Conservation (phyloP, 768 basidiomycete species). For the Ramaria sp. region DNA sequence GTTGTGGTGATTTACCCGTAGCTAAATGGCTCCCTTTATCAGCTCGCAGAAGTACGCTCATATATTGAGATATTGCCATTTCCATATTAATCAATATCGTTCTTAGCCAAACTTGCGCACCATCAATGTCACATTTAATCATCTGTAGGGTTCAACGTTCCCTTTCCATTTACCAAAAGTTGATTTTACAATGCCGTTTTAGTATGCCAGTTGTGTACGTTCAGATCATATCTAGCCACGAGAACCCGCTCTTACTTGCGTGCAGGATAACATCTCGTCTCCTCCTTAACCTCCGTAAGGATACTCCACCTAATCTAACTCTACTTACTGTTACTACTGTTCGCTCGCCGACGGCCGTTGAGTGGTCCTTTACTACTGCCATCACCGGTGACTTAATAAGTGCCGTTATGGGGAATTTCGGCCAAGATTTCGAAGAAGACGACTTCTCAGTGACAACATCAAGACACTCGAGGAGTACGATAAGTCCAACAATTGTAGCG, state of each 20-base stretch:
- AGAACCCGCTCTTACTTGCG: neutral
- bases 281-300: slow-evolving; percentile 1
- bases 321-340: neutral
- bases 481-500: neutral
- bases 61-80: neutral
- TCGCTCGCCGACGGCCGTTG: neutral
- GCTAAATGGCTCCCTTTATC: neutral
- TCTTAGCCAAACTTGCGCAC: neutral
- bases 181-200: neutral
- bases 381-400: neutral
- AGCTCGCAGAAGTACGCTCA: neutral
- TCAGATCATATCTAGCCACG: neutral
- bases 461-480: neutral
- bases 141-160: neutral
- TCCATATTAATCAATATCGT: neutral
- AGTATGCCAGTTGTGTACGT: slow-evolving; percentile 1
- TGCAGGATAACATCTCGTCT: neutral
- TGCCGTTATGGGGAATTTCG: neutral
- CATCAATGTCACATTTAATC: slow-evolving; percentile 2
- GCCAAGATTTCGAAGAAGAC: neutral
- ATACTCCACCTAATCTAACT: neutral
- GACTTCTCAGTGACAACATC: neutral
- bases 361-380: neutral
- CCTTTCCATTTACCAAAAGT: neutral
- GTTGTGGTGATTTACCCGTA: neutral